Conservation (phyloP, 176 grass and related monocot species). For the Oropetium thomaeum region DNA sequence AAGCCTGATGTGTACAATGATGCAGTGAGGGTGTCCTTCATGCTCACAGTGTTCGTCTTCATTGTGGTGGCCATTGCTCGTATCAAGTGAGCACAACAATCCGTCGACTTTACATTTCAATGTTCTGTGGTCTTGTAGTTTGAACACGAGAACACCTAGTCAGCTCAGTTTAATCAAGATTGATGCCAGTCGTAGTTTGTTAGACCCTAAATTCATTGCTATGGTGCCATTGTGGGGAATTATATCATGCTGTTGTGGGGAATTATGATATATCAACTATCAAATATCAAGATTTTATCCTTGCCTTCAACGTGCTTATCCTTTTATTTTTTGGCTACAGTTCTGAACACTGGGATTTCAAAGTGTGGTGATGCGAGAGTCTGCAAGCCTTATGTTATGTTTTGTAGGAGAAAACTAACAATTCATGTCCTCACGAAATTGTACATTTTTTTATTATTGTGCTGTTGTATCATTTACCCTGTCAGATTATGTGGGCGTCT, state of each 20-base stretch:
- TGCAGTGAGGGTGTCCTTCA: slow-evolving; percentile 57
- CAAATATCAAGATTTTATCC: slow-evolving; percentile 23
- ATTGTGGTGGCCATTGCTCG: slow-evolving; percentile 76
- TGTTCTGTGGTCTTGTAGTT: slow-evolving; percentile 31
- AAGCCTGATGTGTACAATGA: slow-evolving; percentile 43
- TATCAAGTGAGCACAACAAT: slow-evolving; percentile 63
- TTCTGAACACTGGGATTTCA: slow-evolving; percentile 53
- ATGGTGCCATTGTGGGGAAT: slow-evolving; percentile 11
- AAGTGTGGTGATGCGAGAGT: slow-evolving; percentile 43
- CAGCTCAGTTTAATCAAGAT: slow-evolving; percentile 36
- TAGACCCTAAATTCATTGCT: slow-evolving; percentile 20
- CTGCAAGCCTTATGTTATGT: slow-evolving; percentile 28
- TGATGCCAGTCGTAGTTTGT: slow-evolving; percentile 21
- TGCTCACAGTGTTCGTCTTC: slow-evolving; percentile 77
- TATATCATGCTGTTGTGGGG: slow-evolving; percentile 22
- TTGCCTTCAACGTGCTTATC: slow-evolving; percentile 36
- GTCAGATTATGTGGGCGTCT: not conserved
- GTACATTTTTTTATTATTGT: slow-evolving; percentile 12
- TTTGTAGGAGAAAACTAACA: slow-evolving; percentile 31
- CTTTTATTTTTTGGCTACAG: slow-evolving; percentile 49
- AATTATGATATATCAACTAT: slow-evolving; percentile 2
- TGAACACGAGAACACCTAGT: slow-evolving; percentile 28
- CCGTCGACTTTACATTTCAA: slow-evolving; percentile 63
- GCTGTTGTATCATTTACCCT: slow-evolving; percentile 33
- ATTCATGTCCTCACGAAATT: slow-evolving; percentile 14